Percentiles rank a stretch among this genome's conserved stretches.
These are phyloP conservation scores for Trypethelium eluteriae DNA, from an alignment of 495 filamentous ascomycete genomes.

Conservation along the genomic window DNA sequence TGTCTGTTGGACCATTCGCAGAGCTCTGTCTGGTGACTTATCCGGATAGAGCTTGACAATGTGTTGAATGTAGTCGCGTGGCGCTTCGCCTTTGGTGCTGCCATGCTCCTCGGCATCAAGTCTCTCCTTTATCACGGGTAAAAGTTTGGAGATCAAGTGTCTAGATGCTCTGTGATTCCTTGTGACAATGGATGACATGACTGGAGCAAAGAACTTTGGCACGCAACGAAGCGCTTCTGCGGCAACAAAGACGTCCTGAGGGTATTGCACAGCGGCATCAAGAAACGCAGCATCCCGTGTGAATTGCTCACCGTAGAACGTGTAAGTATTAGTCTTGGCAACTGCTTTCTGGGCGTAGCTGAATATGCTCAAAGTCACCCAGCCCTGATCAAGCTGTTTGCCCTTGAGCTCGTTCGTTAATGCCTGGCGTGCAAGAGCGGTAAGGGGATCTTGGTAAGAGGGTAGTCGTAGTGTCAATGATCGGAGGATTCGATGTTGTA, in stretches of 20 bases:
- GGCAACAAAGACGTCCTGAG: background rate
- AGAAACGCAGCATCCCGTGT: background rate
- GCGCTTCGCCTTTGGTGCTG: background rate
- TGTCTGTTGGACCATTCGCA: background rate
- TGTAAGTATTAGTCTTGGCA: background rate
- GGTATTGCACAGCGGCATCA: background rate
- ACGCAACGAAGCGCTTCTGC: background rate
- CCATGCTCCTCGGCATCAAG: background rate
- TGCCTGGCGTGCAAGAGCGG: background rate
- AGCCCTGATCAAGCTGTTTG: background rate
- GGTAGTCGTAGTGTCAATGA: background rate
- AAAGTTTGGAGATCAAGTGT: background rate
- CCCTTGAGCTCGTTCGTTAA: background rate
- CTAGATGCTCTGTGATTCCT: background rate
- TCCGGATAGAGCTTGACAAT: background rate
- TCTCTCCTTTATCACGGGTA: background rate
- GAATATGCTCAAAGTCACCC: background rate
- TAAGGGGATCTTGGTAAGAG: background rate
- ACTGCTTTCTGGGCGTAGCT: background rate
- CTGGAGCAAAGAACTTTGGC: background rate
- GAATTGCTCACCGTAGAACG: background rate
- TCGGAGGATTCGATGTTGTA: background rate
- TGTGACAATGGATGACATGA: background rate
- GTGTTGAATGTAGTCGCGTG: background rate
- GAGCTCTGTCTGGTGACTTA: background rate